Evolutionary conservation across 1,139 yeast species (phyloP).

Genomic region (Debaryomyces singareniensis): DNA sequence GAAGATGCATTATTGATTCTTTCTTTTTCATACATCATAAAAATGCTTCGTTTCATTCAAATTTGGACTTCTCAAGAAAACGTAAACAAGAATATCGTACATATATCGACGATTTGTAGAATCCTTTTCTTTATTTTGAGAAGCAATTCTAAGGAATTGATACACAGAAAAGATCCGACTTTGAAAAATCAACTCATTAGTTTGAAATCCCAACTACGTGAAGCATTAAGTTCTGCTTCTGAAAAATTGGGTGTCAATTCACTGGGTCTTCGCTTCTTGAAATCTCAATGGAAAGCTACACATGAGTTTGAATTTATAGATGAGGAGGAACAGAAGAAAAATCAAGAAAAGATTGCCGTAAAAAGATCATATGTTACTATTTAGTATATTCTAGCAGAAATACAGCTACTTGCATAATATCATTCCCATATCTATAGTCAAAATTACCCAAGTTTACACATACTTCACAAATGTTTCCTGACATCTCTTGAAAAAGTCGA

Average conservation of each 20-base stretch:
- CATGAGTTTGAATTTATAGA: constrained; percentile 75
- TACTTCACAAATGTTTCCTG: no score
- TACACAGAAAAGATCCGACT: constrained; percentile 57
- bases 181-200: constrained; percentile 53
- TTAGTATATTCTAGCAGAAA: no score
- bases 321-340: constrained; percentile 52
- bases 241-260: constrained; percentile 77
- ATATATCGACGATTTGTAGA: constrained; percentile 62
- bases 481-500: no score
- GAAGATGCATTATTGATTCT: constrained; percentile 89
- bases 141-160: constrained; percentile 70
- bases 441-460: no score
- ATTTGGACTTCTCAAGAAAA: constrained; percentile 58
- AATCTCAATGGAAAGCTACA: constrained; percentile 70
- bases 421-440: no score
- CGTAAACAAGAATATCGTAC: constrained; percentile 37
- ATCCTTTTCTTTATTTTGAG: constrained; percentile 68
- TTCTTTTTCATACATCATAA: constrained; percentile 79
- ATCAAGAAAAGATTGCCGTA: constrained; percentile 48
- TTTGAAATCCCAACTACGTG: constrained; percentile 53
- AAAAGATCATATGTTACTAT: constrained; percentile 62
- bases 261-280: constrained; percentile 71
- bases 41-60: constrained; percentile 65
- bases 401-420: no score
- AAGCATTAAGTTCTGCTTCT: constrained; percentile 44